phyloP scores from a whole-genome alignment of 305 asterid species.

The Fraxinus nigra region DNA sequence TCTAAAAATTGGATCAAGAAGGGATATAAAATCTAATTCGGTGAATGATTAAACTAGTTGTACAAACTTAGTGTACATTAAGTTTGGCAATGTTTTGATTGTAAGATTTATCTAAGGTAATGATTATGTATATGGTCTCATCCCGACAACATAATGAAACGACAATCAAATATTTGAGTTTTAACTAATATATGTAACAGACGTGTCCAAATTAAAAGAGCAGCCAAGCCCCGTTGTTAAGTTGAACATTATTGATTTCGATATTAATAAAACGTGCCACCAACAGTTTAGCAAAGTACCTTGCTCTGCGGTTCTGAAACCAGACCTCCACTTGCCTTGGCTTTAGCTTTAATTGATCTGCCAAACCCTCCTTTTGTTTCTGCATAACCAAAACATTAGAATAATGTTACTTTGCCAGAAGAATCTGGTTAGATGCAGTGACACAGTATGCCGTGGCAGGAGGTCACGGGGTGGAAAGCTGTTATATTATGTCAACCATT shows the following conservation, averaged over 20 bases:
- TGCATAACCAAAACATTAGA: slow-evolving; percentile 24
- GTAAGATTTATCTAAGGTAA: neutral
- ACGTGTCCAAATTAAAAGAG: neutral
- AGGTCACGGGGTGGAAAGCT: too few species aligned
- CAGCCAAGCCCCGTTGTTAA: neutral
- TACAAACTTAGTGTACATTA: too few species aligned
- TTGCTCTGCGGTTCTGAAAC: slow-evolving; percentile 96
- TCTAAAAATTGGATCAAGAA: neutral
- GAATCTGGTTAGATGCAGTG: too few species aligned
- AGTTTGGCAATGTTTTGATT: neutral
- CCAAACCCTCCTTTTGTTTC: slow-evolving; percentile 70
- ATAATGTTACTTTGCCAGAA: too few species aligned
- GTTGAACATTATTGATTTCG: neutral
- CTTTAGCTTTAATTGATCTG: slow-evolving; percentile 55
- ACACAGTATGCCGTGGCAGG: too few species aligned
- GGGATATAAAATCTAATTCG: neutral
- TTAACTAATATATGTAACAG: neutral
- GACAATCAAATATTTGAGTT: neutral
- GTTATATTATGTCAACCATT: too few species aligned
- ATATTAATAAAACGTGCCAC: neutral
- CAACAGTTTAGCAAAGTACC: slow-evolving; percentile 32
- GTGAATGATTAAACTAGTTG: neutral
- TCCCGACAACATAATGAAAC: neutral
- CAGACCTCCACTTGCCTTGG: slow-evolving; percentile 90
- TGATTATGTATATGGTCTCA: neutral